A percentile compares a stretch with the other conserved stretches of the same genome.
Conservation (phyloP, 768 basidiomycete species). For the Mycena latifolia region DNA sequence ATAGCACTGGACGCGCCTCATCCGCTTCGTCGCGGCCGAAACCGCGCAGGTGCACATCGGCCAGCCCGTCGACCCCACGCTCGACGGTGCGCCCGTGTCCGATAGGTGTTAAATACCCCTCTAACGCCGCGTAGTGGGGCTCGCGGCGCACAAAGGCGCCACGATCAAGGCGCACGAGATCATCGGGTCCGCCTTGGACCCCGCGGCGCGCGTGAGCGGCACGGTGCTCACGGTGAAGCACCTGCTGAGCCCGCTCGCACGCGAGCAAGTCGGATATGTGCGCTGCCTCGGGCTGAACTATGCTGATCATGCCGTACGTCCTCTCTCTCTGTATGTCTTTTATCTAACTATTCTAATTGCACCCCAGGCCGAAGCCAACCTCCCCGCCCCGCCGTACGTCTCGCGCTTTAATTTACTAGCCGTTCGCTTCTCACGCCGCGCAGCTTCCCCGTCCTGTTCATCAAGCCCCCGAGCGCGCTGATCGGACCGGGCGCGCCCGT, state of each 20-base stretch:
- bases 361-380: conserved; percentile 71
- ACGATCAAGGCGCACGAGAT: conserved; percentile 80
- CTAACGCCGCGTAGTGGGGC: conserved; percentile 63
- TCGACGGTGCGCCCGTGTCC: conserved; percentile 64
- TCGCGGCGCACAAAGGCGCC: conserved; percentile 63
- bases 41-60: conserved; percentile 82
- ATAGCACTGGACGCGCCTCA: conserved; percentile 6
- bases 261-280: conserved; percentile 75
- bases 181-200: conserved; percentile 75
- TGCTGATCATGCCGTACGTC: conserved; percentile 80
- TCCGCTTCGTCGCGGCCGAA: conserved; percentile 53
- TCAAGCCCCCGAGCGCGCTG: conserved; percentile 79
- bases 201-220: conserved; percentile 71
- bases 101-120: not conserved
- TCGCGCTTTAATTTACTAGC: not conserved
- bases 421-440: not conserved
- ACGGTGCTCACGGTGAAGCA: conserved; percentile 77
- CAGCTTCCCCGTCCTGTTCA: conserved; percentile 82
- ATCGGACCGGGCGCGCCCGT: conserved; percentile 79
- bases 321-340: conserved; percentile 8
- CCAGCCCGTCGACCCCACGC: conserved; percentile 74
- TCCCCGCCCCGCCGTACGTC: conserved; percentile 72
- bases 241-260: conserved; percentile 76
- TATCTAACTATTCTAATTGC: not conserved
- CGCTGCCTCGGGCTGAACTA: conserved; percentile 88